phyloP scores from a whole-genome alignment of 1,139 yeast species.

The Candida sp. region DNA sequence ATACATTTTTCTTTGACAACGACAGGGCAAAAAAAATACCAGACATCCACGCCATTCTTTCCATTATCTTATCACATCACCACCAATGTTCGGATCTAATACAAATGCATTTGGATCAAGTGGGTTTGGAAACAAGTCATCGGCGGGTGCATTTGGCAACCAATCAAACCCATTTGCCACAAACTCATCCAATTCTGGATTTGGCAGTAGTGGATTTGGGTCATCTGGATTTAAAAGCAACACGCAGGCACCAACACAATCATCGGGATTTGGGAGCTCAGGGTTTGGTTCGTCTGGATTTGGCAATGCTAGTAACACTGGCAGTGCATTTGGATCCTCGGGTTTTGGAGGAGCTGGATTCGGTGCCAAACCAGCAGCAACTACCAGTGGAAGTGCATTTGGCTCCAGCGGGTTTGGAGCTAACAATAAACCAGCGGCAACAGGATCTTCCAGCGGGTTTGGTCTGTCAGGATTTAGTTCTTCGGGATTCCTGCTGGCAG shows the following conservation, averaged over 20 bases:
- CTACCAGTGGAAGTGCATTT: slow-evolving; percentile 11
- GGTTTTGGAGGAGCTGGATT: slow-evolving; percentile 5
- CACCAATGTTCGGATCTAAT: slow-evolving; percentile 2
- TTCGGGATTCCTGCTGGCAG: slow-evolving; percentile 4
- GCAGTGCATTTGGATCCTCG: slow-evolving; percentile 13
- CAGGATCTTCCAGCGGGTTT: slow-evolving; percentile 1
- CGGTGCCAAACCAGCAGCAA: not conserved
- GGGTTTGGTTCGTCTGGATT: slow-evolving; percentile 9
- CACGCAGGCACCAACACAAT: not conserved
- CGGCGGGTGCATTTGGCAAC: slow-evolving; percentile 16
- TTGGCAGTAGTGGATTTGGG: slow-evolving; percentile 9
- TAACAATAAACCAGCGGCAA: slow-evolving; percentile 8
- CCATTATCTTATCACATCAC: too few species aligned
- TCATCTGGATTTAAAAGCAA: not conserved
- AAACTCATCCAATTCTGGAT: slow-evolving; percentile 11
- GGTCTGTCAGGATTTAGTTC: slow-evolving; percentile 7
- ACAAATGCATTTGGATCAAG: slow-evolving; percentile 14
- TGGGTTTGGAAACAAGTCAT: slow-evolving; percentile 21
- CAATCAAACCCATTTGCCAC: slow-evolving; percentile 14
- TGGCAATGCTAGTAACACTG: slow-evolving; percentile 2
- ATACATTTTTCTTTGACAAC: not conserved
- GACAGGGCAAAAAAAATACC: not conserved
- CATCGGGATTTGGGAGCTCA: slow-evolving; percentile 6
- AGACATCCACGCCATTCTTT: too few species aligned
- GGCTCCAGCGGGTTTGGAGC: slow-evolving; percentile 11